Evolutionary conservation across 768 basidiomycete species (phyloP).

Genomic region (Trametes sanguinea): DNA sequence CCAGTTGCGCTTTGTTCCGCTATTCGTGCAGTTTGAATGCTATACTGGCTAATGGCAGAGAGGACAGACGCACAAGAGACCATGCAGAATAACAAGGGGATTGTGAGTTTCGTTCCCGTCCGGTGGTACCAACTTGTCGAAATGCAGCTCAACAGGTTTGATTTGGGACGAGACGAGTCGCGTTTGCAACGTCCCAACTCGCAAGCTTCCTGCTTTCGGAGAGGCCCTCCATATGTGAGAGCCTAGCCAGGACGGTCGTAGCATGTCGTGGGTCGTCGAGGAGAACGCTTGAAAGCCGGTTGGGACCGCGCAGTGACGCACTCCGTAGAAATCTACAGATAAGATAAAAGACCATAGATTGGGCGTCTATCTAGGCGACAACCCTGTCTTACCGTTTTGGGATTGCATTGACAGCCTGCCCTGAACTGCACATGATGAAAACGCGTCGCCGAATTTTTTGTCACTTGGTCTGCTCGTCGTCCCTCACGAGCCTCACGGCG

Average conservation of each 20-base stretch:
- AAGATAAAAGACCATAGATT: not conserved
- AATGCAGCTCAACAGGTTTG: slow-evolving; percentile 28
- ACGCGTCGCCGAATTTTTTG: slow-evolving; percentile 19
- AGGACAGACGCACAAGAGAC: slow-evolving; percentile 34
- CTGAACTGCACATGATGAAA: slow-evolving; percentile 22
- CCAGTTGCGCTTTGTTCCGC: slow-evolving; percentile 92
- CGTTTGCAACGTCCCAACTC: not conserved
- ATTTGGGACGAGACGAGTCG: slow-evolving; percentile 5
- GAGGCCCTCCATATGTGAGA: not conserved
- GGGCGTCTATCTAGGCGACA: slow-evolving; percentile 6
- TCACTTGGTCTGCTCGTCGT: slow-evolving; percentile 1
- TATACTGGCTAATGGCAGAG: not conserved
- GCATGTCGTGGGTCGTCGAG: not conserved
- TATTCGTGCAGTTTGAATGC: slow-evolving; percentile 33
- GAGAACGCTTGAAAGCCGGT: not conserved
- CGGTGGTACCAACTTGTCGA: slow-evolving; percentile 29
- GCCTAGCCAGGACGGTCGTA: not conserved
- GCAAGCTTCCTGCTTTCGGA: not conserved
- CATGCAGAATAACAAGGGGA: slow-evolving; percentile 39
- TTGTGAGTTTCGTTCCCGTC: slow-evolving; percentile 31
- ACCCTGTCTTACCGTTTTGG: not conserved
- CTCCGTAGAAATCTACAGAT: not conserved
- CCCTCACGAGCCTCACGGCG: not conserved
- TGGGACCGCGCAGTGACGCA: not conserved
- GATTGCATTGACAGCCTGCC: slow-evolving; percentile 17